Evolutionary conservation across 306 rosid genomes (phyloP), one percentile per base, ranked within the genome.

Genomic region (Amphicarpaea edgeworthii): DNA sequence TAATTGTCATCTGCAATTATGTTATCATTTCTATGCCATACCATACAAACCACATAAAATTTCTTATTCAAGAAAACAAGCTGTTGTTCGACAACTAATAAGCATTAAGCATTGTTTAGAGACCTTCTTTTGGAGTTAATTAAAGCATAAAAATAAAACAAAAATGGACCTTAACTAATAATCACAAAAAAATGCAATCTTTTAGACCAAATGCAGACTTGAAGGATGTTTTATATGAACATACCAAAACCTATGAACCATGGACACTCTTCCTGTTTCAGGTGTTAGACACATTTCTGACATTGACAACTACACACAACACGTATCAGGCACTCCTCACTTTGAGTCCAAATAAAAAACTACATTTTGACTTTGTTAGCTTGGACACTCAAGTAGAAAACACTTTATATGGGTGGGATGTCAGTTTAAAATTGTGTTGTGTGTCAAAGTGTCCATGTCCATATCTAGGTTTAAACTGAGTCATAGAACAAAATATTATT

Each of bases 11-110:
- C 37, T 2, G 46, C 37, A 65, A 66, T 17, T 65, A 65, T 41
- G 65, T 3, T 75, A 19, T 54, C n/a, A 57, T 16, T 24, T 77
- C 45, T 28, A 59, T 28, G 70, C n/a, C 6, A 7, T 40, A 6
- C 15, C 54, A 64, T 23, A 15, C 45, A 38, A 3, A 28, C 32
- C 32, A 28, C 32, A 65, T n/a, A 15, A 37, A 32, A n/a, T n/a
- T n/a, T 1, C 43, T 76, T 50, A 75, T 12, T 75, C 70, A 28
- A 73, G 70, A 37, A 64, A 53, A 11, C 38, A 46, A n/a, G 34
- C 15, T 40, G 45, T 21, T 65, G 5, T 64, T 75, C 40, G 42
- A 49, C 50, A 63, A 46, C 50, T 20, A 75, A 49, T 14, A 38
- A 47, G 45, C 45, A 76, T 53, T 10, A 75, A 19, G 59, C 17